phyloP scores from a whole-genome alignment of 2,329 filamentous ascomycete genomes.

The Blastomyces parvus region DNA sequence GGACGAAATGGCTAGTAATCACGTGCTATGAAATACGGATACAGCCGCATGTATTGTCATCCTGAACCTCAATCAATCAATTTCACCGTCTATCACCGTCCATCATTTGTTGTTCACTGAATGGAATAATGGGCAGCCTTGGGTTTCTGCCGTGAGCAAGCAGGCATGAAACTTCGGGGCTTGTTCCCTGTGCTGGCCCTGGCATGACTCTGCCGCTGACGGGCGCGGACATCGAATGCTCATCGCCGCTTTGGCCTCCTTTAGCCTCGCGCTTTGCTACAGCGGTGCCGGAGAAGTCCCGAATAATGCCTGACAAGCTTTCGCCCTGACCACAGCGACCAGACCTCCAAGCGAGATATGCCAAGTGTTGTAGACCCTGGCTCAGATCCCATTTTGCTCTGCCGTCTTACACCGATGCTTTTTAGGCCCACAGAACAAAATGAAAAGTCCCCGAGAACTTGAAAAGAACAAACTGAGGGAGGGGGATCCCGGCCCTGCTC shows the following conservation, averaged over 20 bases:
- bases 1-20: neutral
- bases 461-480: neutral
- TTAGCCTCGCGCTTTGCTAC: neutral
- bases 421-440: neutral
- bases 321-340: neutral
- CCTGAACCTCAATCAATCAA: too few relatives aligned
- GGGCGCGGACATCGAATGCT: neutral
- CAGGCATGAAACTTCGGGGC: too few relatives aligned
- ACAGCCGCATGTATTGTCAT: too few relatives aligned
- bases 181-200: too few relatives aligned
- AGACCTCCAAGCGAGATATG: slow-evolving; percentile 5
- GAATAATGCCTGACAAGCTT: slow-evolving; percentile 8
- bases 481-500: neutral
- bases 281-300: slow-evolving; percentile 3
- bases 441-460: neutral
- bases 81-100: too few relatives aligned
- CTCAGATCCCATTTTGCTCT: slow-evolving; percentile 1
- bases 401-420: neutral
- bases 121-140: too few relatives aligned
- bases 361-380: slow-evolving; percentile 4
- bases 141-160: too few relatives aligned
- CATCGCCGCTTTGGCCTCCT: slow-evolving; percentile 4
- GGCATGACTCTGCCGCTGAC: too few relatives aligned
- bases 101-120: too few relatives aligned
- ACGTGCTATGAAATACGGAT: neutral